These are phyloP conservation scores for Blyttiomyces sp. DNA, from an alignment of 371 early-diverging fungal genomes.

Conservation along the genomic window DNA sequence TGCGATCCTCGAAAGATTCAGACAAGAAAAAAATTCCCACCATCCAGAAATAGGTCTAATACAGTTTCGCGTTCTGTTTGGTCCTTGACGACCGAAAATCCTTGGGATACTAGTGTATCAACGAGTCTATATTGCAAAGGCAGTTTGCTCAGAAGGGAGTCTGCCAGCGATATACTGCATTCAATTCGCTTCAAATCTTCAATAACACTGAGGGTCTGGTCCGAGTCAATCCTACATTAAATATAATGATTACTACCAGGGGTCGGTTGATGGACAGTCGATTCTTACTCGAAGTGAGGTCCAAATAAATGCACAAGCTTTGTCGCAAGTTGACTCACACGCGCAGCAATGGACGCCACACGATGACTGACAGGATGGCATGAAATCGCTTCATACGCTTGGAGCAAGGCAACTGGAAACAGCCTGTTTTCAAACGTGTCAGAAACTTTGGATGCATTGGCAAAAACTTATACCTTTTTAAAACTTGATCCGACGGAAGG, in stretches of 20 bases:
- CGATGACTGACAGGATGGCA: slow-evolving; percentile 59
- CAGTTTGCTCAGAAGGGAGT: slow-evolving; percentile 43
- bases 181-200: slow-evolving; percentile 9
- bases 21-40: slow-evolving; percentile 14
- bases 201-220: neutral
- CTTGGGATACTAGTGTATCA: slow-evolving; percentile 48
- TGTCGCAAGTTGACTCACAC: neutral
- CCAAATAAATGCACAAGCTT: neutral
- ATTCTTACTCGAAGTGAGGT: neutral
- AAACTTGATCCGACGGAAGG: slow-evolving; percentile 61
- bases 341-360: slow-evolving; percentile 39
- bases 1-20: too few species aligned
- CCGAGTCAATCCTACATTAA: too few species aligned
- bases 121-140: slow-evolving; percentile 68
- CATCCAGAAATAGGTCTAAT: slow-evolving; percentile 54
- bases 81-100: slow-evolving; percentile 51
- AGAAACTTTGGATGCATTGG: neutral
- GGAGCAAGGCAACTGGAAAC: slow-evolving; percentile 67
- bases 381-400: slow-evolving; percentile 72
- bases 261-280: neutral
- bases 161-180: slow-evolving; percentile 23
- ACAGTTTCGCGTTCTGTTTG: slow-evolving; percentile 62
- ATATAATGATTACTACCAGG: too few species aligned
- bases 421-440: slow-evolving; percentile 43
- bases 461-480: slow-evolving; percentile 47